Evolutionary conservation across 805 yeast species (phyloP), one percentile per base, ranked within the genome.

Genomic region (Suhomyces sp.): DNA sequence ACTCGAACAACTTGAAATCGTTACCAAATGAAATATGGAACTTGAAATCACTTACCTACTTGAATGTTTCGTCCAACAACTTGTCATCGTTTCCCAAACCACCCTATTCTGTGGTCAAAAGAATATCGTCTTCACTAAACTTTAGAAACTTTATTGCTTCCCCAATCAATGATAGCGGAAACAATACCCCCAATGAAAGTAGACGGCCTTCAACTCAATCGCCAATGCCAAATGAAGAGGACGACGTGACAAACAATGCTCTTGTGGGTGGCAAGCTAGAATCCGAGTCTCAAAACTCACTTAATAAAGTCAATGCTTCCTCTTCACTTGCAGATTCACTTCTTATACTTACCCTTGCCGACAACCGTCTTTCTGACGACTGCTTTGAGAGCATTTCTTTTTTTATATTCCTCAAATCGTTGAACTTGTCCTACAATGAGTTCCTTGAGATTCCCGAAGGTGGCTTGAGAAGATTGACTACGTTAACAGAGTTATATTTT

Each of bases 361-460:
- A 93, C 64, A 94, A 94, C 65, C 84, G 90, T 56, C 77, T 94
- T 31, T 80, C 78, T 22, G 97, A 93, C 62, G 86, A 86, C 5
- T 82, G 85, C 53, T 85, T 92, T 68, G 86, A 86, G 49, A 76
- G 82, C 3, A 72, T 94, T 29, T 79, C 88, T 5, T 69, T 78
- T 46, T 78, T 89, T 55, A 64, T 72, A 1, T 80, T 84, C 47
- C 68, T 94, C 56, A 80, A 79, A 53, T 65, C 78, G 1, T 73
- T 94, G 58, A 91, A 93, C 60, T 66, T 94, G 50, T 83, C 96
- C 0, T 93, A 93, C 67, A 94, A 94, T 62, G 92, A 85, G 56
- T 68, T 94, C 29, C 71, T 86, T 33, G 98, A 93, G 59, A 81
- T 93, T 24, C 96, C 97, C 0, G 68, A 75, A 17, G 89, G 96